These are phyloP conservation scores for Ampelomyces quisqualis DNA, from an alignment of 2,329 filamentous ascomycete genomes.

Conservation along the genomic window DNA sequence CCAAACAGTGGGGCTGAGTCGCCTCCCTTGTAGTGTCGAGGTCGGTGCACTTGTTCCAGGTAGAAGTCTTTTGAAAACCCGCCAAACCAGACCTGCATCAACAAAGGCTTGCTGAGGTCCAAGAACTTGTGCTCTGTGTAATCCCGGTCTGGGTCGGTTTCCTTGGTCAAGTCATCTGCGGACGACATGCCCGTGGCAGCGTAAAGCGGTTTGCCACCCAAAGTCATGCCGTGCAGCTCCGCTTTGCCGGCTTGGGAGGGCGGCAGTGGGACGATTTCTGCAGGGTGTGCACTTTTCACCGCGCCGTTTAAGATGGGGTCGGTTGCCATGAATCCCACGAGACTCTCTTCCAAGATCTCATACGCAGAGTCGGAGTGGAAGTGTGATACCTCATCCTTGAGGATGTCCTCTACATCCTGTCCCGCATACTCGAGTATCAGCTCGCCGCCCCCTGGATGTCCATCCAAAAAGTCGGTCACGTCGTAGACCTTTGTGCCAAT, in stretches of 20 bases:
- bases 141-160: conserved; percentile 74
- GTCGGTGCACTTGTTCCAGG: conserved; percentile 91
- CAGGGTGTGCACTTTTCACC: conserved; percentile 50
- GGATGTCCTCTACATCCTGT: conserved; percentile 78
- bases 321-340: conserved; percentile 75
- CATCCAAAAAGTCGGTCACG: conserved; percentile 84
- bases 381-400: conserved; percentile 82
- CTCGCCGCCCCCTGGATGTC: conserved; percentile 87
- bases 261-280: conserved; percentile 56
- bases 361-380: conserved; percentile 90
- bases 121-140: conserved; percentile 93
- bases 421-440: conserved; percentile 87
- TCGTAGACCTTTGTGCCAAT: conserved; percentile 91
- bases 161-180: conserved; percentile 80
- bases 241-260: conserved; percentile 51
- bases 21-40: conserved; percentile 92
- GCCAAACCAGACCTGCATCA: conserved; percentile 84
- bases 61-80: conserved; percentile 96
- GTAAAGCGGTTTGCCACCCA: conserved; percentile 54
- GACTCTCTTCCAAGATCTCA: conserved; percentile 84
- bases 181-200: conserved; percentile 79
- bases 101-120: conserved; percentile 79
- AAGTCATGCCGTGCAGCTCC: conserved; percentile 52
- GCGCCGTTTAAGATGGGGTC: conserved; percentile 57
- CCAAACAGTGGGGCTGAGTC: conserved; percentile 91